Evolutionary conservation across 371 early-diverging fungal genomes (phyloP), one percentile per base, ranked within the genome.

Genomic region (Umbelopsis sp.): DNA sequence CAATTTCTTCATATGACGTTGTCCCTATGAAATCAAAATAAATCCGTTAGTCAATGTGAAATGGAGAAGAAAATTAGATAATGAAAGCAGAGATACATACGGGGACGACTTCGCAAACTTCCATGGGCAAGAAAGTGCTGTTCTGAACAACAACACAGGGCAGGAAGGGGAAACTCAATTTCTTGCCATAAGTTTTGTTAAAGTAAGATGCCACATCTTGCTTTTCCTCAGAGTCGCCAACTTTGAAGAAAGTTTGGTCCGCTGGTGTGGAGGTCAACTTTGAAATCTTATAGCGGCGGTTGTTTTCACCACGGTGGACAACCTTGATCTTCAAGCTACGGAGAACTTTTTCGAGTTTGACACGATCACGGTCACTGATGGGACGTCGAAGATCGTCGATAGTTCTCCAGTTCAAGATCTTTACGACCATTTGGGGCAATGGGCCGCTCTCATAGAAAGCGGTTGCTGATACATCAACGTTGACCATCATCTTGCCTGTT

Each of bases 381-480:
- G 79, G 79, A 32, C 86, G 76, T 18, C 90, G 89, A 20, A 96
- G 82, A 20, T 94, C 93, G 66, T 81, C 86, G 24, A 82, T 65
- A 32, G 73, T 74, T 29, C 88, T 85, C 63, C 81, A 71, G 38
- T 85, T 85, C 12, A 97, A 73, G 44, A 92, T 79, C 66, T 87
- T 86, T 24, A 80, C 83, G 0, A 93, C 73, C 6, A 89, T 67
- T 24, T 85, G 85, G 11, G 90, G 67, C 20, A 94, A 72, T 11
- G 81, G 70, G n/a, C 92, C 92, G 4, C 91, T 76, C 69, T 92
- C 87, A 67, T 89, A 93, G 77, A 94, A 96, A 2, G 93, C 91
- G 0, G 95, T 93, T 0, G 94, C 93, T 8, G 92, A 89, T 0
- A 94, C 90, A 76, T 96, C 96, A 67, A 96, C 68, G 73, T 97